phyloP scores from a whole-genome alignment of 1,284 basidiomycete genomes.

The Cystobasidium slooffiae region DNA sequence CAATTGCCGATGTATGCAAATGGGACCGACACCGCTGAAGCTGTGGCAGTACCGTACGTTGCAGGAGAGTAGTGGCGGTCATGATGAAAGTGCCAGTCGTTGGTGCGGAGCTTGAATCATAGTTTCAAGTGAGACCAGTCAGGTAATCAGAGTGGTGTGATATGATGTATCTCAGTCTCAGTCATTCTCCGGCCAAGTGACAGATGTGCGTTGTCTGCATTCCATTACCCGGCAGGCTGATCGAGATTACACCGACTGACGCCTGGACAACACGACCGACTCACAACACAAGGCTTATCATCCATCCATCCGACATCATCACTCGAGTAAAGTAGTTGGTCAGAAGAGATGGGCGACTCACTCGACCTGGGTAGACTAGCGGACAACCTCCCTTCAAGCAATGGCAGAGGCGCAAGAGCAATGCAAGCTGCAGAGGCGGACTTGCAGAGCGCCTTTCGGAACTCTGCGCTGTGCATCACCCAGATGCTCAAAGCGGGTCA shows the following conservation, averaged over 20 bases:
- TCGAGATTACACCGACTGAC: too few species aligned
- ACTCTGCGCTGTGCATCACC: conserved; percentile 31
- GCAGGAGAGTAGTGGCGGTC: conserved; percentile 4
- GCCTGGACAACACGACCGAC: too few species aligned
- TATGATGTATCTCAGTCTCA: too few species aligned
- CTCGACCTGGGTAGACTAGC: conserved; percentile 40
- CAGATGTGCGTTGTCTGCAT: too few species aligned
- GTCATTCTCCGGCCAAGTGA: too few species aligned
- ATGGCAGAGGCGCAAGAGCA: conserved; percentile 4
- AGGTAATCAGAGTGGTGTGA: too few species aligned
- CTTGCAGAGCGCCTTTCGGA: conserved; percentile 36
- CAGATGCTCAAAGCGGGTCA: conserved; percentile 41
- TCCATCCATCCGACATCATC: too few species aligned
- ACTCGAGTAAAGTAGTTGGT: not conserved
- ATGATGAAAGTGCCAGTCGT: not conserved
- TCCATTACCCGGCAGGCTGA: too few species aligned
- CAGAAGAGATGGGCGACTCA: conserved; percentile 33
- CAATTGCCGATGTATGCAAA: not conserved
- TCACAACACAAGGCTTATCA: too few species aligned
- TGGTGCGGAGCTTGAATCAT: not conserved
- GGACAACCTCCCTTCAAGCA: conserved; percentile 34
- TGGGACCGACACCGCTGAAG: not conserved
- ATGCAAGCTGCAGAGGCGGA: conserved; percentile 40
- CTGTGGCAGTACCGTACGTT: conserved; percentile 7
- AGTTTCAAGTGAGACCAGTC: too few species aligned